Evolutionary conservation across 2,329 filamentous ascomycete species (phyloP).

Genomic region (Sphaerostilbella broomeana): DNA sequence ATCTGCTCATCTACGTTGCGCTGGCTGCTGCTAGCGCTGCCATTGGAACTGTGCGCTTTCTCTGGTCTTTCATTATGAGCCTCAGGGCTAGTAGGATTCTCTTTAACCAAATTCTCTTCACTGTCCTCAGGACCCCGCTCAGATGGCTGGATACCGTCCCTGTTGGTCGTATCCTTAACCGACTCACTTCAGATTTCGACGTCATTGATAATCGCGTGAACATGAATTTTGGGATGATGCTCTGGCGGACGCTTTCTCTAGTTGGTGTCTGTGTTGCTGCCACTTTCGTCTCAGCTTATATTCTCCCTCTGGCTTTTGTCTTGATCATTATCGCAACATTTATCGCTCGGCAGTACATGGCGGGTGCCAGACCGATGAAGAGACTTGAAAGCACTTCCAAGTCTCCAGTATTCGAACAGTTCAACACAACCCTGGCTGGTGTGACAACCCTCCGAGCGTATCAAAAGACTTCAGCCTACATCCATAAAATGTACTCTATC

Average conservation of each 20-base stretch:
- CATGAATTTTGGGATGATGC: constrained; percentile 54
- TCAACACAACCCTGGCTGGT: constrained; percentile 64
- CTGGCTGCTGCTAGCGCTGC: constrained; percentile 52
- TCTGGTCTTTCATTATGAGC: constrained; percentile 57
- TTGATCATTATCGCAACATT: constrained; percentile 53
- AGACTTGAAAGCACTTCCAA: constrained; percentile 70
- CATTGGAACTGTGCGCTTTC: constrained; percentile 56
- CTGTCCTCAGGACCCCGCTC: constrained; percentile 65
- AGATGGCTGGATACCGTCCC: constrained; percentile 77
- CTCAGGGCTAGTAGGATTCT: constrained; percentile 62
- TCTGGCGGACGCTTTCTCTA: constrained; percentile 55
- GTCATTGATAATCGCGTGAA: constrained; percentile 63
- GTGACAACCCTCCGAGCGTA: constrained; percentile 72
- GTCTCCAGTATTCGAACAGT: constrained; percentile 74
- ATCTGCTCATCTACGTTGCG: constrained; percentile 60
- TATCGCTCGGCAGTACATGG: constrained; percentile 56
- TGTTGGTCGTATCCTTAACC: constrained; percentile 67
- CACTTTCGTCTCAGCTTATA: constrained; percentile 59
- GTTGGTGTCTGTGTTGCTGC: constrained; percentile 61
- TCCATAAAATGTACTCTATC: constrained; percentile 61
- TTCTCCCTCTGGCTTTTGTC: constrained; percentile 54
- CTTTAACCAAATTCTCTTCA: constrained; percentile 60
- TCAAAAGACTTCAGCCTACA: constrained; percentile 59
- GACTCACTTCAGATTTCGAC: constrained; percentile 72
- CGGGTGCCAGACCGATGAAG: constrained; percentile 68